Evolutionary conservation across 306 rosid genomes (phyloP).

Genomic region (Vigna reflexopilosa): DNA sequence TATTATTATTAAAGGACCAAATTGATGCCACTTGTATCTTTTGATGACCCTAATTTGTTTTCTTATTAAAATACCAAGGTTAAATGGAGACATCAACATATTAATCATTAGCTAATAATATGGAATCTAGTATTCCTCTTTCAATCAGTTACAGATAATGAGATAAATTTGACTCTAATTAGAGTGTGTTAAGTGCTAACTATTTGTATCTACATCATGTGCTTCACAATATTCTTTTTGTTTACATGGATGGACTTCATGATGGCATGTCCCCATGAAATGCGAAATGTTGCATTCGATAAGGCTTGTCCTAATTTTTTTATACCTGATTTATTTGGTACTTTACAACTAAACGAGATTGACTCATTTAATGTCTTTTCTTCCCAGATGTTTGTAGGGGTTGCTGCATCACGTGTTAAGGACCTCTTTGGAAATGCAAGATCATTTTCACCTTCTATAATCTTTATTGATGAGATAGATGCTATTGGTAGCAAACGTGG

Average conservation of each 20-base stretch:
- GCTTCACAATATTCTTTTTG: slow-evolving; percentile 36
- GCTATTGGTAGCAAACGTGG: slow-evolving; percentile 99
- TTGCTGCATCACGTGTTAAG: slow-evolving; percentile 98
- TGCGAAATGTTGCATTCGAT: slow-evolving; percentile 33
- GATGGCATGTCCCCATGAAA: slow-evolving; percentile 13
- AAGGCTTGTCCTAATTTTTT: slow-evolving; percentile 29
- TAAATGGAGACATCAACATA: slow-evolving; percentile 5
- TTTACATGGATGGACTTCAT: slow-evolving; percentile 36
- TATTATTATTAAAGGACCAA: not conserved
- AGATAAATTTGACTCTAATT: slow-evolving; percentile 26
- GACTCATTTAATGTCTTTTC: slow-evolving; percentile 34
- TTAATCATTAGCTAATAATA: slow-evolving; percentile 25
- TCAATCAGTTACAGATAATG: slow-evolving; percentile 12
- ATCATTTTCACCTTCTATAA: slow-evolving; percentile 88
- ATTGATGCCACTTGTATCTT: too few relatives aligned
- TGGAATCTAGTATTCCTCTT: slow-evolving; percentile 34
- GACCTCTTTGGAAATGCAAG: slow-evolving; percentile 93
- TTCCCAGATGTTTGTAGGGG: slow-evolving; percentile 97
- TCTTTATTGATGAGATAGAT: slow-evolving; percentile 97
- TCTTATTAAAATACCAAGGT: slow-evolving; percentile 20
- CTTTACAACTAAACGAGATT: slow-evolving; percentile 13
- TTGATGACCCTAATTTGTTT: not conserved
- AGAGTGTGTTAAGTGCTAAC: slow-evolving; percentile 33
- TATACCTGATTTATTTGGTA: slow-evolving; percentile 14
- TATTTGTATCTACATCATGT: slow-evolving; percentile 10